phyloP scores from a whole-genome alignment of 2,329 filamentous ascomycete species.

The Ilyonectria destructans region DNA sequence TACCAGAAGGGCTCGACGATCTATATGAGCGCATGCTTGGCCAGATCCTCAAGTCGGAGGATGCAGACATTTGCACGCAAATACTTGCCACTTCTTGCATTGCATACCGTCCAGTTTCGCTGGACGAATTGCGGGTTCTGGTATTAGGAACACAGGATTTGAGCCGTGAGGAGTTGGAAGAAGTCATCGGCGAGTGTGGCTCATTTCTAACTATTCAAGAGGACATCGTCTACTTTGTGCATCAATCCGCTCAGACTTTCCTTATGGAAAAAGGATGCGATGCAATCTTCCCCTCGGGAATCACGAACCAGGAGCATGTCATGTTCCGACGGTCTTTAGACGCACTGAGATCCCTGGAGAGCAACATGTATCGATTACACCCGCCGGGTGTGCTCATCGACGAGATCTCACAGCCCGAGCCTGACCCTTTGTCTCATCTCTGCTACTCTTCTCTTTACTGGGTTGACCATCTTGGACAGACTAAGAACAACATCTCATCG shows the following conservation, averaged over 20 bases:
- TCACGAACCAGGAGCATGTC: slow-evolving; percentile 45
- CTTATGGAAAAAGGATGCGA: slow-evolving; percentile 48
- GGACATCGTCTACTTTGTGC: slow-evolving; percentile 54
- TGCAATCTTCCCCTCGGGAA: slow-evolving; percentile 52
- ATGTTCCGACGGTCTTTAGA: slow-evolving; percentile 57
- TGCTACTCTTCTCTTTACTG: slow-evolving; percentile 45
- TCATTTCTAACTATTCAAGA: slow-evolving; percentile 58
- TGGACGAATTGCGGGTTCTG: slow-evolving; percentile 54
- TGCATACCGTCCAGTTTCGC: slow-evolving; percentile 55
- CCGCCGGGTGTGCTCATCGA: slow-evolving; percentile 29
- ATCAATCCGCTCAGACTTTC: slow-evolving; percentile 62
- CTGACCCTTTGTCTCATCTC: slow-evolving; percentile 34
- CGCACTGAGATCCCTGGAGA: slow-evolving; percentile 50
- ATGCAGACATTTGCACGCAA: slow-evolving; percentile 51
- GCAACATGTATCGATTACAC: slow-evolving; percentile 56
- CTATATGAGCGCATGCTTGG: slow-evolving; percentile 60
- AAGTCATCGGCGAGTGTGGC: slow-evolving; percentile 55
- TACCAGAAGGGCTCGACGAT: slow-evolving; percentile 53
- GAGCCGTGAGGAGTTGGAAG: slow-evolving; percentile 37
- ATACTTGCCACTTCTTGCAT: slow-evolving; percentile 54
- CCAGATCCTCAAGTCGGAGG: slow-evolving; percentile 48
- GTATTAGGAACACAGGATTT: slow-evolving; percentile 19
- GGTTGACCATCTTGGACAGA: slow-evolving; percentile 39
- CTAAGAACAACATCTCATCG: background rate
- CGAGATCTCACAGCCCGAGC: slow-evolving; percentile 24